Percentiles rank a stretch among this genome's conserved stretches.
These are phyloP conservation scores for Bruguiera parviflora DNA, from an alignment of 345 rosid genomes.

Conservation along the genomic window DNA sequence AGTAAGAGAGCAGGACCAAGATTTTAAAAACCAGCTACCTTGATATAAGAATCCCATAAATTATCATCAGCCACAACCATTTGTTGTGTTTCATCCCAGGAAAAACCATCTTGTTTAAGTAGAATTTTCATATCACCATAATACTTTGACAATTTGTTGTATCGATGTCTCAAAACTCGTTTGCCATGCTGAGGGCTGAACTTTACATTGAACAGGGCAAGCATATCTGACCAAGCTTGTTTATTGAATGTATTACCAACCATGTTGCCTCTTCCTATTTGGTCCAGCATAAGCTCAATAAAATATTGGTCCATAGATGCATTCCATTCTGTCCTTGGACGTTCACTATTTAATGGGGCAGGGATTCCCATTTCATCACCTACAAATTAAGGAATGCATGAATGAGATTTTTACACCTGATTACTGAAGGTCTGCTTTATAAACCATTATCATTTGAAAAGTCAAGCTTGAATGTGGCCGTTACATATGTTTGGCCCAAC, in stretches of 20 bases:
- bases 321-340: constrained; percentile 71
- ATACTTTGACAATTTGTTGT: constrained; percentile 68
- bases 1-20: not conserved
- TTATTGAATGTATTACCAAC: constrained; percentile 52
- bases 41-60: constrained; percentile 70
- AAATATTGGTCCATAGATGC: constrained; percentile 69
- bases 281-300: constrained; percentile 73
- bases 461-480: not conserved
- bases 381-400: constrained; percentile 21
- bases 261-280: constrained; percentile 69
- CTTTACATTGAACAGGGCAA: constrained; percentile 59
- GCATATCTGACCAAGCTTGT: constrained; percentile 87
- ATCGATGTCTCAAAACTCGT: constrained; percentile 72
- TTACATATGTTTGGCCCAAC: not conserved
- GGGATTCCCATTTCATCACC: constrained; percentile 46
- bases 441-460: not conserved
- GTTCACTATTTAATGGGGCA: constrained; percentile 35
- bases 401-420: constrained; percentile 1
- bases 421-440: constrained; percentile 3
- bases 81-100: constrained; percentile 62
- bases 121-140: constrained; percentile 49
- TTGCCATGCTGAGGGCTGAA: constrained; percentile 68
- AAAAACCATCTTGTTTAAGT: constrained; percentile 55
- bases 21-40: constrained; percentile 37
- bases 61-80: constrained; percentile 56